Evolutionary conservation across 1,284 basidiomycete genomes (phyloP).

Genomic region (Malassezia slooffiae): DNA sequence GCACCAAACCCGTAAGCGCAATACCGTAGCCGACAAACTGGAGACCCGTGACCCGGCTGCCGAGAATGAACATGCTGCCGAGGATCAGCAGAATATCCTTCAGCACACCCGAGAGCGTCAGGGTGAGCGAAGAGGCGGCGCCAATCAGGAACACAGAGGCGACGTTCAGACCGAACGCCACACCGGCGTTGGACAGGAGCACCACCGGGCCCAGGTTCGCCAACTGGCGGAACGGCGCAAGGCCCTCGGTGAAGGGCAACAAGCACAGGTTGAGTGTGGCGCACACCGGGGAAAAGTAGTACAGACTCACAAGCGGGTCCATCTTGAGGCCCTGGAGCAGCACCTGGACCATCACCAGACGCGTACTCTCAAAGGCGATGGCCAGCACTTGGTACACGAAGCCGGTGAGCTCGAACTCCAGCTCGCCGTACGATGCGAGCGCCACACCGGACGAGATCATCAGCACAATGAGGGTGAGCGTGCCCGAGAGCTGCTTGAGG

Average conservation of each 20-base stretch:
- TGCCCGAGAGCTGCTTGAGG: slow-evolving; percentile 74
- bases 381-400: slow-evolving; percentile 56
- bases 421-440: slow-evolving; percentile 74
- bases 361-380: slow-evolving; percentile 67
- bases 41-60: slow-evolving; percentile 63
- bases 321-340: slow-evolving; percentile 86
- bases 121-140: slow-evolving; percentile 70
- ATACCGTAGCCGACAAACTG: slow-evolving; percentile 82
- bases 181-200: slow-evolving; percentile 68
- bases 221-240: slow-evolving; percentile 71
- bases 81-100: slow-evolving; percentile 86
- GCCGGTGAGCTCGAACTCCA: slow-evolving; percentile 71
- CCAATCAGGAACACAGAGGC: slow-evolving; percentile 90
- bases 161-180: slow-evolving; percentile 83
- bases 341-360: slow-evolving; percentile 91
- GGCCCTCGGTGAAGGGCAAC: slow-evolving; percentile 77
- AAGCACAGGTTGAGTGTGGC: slow-evolving; percentile 74
- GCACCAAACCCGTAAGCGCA: slow-evolving; percentile 64
- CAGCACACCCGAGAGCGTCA: slow-evolving; percentile 88
- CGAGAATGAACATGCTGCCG: slow-evolving; percentile 75
- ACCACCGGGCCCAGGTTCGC: slow-evolving; percentile 63
- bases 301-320: slow-evolving; percentile 88
- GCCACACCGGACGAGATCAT: slow-evolving; percentile 87
- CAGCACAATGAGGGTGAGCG: slow-evolving; percentile 69
- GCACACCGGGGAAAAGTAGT: slow-evolving; percentile 67